Evolutionary conservation across 257 asterid species (phyloP), one percentile per base, ranked within the genome.

Genomic region (Petunia secreta): DNA sequence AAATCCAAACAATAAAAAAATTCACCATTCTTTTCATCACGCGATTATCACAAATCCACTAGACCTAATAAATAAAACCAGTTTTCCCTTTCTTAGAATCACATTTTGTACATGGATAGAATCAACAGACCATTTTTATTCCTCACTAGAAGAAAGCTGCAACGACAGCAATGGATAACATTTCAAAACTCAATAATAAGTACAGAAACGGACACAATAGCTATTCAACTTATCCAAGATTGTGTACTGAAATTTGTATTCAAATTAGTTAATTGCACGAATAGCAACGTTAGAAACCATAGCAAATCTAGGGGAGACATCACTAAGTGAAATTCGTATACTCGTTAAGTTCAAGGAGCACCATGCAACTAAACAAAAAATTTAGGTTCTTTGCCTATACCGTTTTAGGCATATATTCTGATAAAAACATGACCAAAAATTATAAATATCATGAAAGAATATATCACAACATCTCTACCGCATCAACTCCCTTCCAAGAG

Each of bases 371-470:
- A 34, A 25, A 48, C n/a, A 6, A 48, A 25, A 25, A 25, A 25
- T 34, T 5, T 13, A 5, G 46, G 62, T 36, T 73, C 62, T 3
- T 48, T 1, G 13, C 44, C 9, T 63, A 63, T 63, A 10, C 37
- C 63, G n/a, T 7, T 5, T 57, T 6, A 58, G 14, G 43, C 25
- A 71, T 48, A 46, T 48, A 71, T 25, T 59, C 44, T 2, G 1
- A 73, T 73, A 62, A 34, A 73, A 43, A 50, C 4, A 2, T 57
- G 54, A 50, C 36, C 78, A 50, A 50, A 71, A 73, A 11, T 11
- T 50, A 34, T 34, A 50, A 73, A 34, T 6, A 73, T 50, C 78
- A 73, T 13, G 34, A 36, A 73, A 48, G 77, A 71, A 50, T 73
- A 50, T 50, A 34, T 34, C 13, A 44, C 62, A 50, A 73, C 37